phyloP scores from a whole-genome alignment of 805 yeast species.

The Myxozyma neglecta region DNA sequence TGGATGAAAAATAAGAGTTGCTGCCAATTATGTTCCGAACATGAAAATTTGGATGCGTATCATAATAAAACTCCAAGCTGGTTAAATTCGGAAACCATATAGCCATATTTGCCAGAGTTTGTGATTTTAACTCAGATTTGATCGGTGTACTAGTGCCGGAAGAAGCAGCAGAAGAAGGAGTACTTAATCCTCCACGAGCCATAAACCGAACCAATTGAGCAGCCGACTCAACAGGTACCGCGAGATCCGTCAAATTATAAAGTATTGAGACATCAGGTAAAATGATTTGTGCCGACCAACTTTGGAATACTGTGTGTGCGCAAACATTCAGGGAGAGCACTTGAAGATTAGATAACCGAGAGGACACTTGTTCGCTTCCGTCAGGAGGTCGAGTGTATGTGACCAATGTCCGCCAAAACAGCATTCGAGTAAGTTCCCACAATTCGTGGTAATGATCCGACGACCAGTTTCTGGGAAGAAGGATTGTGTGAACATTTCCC shows the following conservation, averaged over 20 bases:
- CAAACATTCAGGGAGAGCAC: neutral
- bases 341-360: slow-evolving; percentile 5
- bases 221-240: slow-evolving; percentile 1
- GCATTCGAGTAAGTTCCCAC: slow-evolving; percentile 3
- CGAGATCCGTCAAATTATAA: neutral
- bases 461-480: slow-evolving; percentile 4
- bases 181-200: neutral
- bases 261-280: slow-evolving; percentile 4
- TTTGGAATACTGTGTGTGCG: slow-evolving; percentile 4
- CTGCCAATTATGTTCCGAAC: neutral
- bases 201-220: slow-evolving; percentile 1
- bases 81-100: slow-evolving; percentile 5
- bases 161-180: neutral
- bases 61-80: slow-evolving; percentile 4
- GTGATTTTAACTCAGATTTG: neutral
- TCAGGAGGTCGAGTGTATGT: slow-evolving; percentile 7
- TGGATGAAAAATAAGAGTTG: neutral
- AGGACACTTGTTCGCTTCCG: slow-evolving; percentile 1
- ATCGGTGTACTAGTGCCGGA: slow-evolving; percentile 2
- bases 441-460: neutral
- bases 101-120: neutral
- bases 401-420: slow-evolving; percentile 5
- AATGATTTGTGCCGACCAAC: slow-evolving; percentile 6
- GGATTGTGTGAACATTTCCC: slow-evolving; percentile 8
- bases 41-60: neutral